phyloP scores from a whole-genome alignment of 345 rosid genomes.

The Gossypium sturtianum region DNA sequence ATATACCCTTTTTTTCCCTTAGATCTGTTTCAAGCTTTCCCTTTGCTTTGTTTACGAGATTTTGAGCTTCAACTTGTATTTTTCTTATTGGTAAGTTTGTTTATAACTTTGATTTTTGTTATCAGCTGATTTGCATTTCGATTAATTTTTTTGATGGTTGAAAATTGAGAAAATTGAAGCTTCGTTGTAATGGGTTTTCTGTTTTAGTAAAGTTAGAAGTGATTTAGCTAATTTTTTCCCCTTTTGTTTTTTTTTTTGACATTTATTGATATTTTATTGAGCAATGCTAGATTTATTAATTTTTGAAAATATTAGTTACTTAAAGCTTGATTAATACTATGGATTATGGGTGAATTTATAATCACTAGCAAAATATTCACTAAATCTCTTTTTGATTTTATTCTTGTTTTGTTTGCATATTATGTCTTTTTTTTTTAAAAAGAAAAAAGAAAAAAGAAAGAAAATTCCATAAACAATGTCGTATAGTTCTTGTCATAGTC shows the following conservation, averaged over 20 bases:
- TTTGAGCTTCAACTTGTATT: neutral
- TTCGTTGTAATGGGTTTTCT: neutral
- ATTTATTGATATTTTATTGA: neutral
- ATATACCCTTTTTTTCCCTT: neutral
- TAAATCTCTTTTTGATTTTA: slow-evolving; percentile 7
- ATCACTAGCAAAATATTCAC: neutral
- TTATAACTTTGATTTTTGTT: neutral
- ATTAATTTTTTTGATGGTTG: neutral
- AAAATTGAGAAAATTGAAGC: neutral
- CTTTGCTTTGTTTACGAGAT: neutral
- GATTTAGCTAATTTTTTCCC: too few species aligned
- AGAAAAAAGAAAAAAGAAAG: too few species aligned
- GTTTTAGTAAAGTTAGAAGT: neutral
- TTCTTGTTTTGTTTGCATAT: slow-evolving; percentile 5
- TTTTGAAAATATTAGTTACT: neutral
- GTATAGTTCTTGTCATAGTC: neutral
- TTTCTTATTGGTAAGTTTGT: neutral
- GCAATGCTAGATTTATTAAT: neutral
- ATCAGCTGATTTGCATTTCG: neutral
- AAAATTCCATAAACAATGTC: neutral
- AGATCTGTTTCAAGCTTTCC: slow-evolving; percentile 6
- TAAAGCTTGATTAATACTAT: neutral
- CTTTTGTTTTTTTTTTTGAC: neutral
- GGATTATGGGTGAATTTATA: neutral
- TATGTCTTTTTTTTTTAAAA: neutral